Conservation (phyloP, 1,139 yeast genomes). For the Pichia sp. region DNA sequence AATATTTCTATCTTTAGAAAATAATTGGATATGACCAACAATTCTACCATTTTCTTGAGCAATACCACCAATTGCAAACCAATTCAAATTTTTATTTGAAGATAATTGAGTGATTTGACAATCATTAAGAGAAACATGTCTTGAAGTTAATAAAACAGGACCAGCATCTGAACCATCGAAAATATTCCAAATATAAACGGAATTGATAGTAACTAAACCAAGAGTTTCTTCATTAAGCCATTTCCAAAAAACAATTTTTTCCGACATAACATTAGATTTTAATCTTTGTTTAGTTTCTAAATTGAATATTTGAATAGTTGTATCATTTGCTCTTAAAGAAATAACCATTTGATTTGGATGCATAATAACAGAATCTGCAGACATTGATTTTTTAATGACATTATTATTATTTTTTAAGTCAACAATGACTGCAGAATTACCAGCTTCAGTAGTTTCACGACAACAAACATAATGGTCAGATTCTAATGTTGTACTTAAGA, state of each 20-base stretch:
- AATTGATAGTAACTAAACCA: conserved; percentile 77
- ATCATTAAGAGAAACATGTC: conserved; percentile 74
- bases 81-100: conserved; percentile 72
- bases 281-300: conserved; percentile 81
- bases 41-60: conserved; percentile 92
- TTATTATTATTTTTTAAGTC: conserved; percentile 72
- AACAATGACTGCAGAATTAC: conserved; percentile 88
- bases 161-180: conserved; percentile 76
- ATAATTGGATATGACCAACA: conserved; percentile 94
- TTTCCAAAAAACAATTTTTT: conserved; percentile 92
- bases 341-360: conserved; percentile 85
- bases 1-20: conserved; percentile 78
- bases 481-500: conserved; percentile 90
- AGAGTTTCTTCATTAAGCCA: conserved; percentile 74
- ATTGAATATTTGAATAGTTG: conserved; percentile 91
- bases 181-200: conserved; percentile 76
- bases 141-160: conserved; percentile 73
- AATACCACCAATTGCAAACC: conserved; percentile 96
- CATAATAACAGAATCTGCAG: conserved; percentile 97
- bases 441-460: conserved; percentile 69
- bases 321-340: conserved; percentile 92
- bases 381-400: conserved; percentile 84
- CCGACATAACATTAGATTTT: conserved; percentile 79
- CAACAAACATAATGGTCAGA: conserved; percentile 87
- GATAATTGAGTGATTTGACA: conserved; percentile 90